Conservation (phyloP, 2,329 filamentous ascomycete species). For the Fusarium ramigenum region DNA sequence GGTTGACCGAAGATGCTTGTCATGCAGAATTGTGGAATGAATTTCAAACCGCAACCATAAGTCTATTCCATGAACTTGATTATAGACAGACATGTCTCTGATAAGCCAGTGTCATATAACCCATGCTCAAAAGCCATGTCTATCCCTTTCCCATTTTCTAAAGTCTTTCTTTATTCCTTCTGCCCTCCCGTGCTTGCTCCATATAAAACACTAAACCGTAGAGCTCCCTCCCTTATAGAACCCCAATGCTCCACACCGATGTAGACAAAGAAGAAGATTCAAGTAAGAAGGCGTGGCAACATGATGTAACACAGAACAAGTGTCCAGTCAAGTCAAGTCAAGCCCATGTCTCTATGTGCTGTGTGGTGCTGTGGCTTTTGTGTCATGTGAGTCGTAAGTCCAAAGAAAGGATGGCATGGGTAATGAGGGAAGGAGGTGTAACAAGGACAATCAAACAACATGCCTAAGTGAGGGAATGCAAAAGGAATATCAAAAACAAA, state of each 20-base stretch:
- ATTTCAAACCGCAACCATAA: conserved; percentile 17
- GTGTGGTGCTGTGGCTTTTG: conserved; percentile 2
- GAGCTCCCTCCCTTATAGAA: background rate
- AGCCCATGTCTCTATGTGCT: conserved; percentile 2
- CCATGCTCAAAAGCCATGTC: conserved; percentile 2
- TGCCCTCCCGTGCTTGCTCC: background rate
- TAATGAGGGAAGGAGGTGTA: background rate
- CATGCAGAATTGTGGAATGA: background rate
- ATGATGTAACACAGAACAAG: background rate
- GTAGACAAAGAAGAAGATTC: conserved; percentile 6
- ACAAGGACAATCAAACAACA: background rate
- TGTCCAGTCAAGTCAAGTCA: background rate
- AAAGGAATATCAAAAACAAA: background rate
- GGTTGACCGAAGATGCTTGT: background rate
- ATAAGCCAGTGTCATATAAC: background rate
- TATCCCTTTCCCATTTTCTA: conserved; percentile 8
- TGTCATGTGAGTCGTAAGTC: conserved; percentile 11
- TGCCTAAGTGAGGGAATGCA: background rate
- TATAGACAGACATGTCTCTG: background rate
- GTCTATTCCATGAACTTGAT: background rate
- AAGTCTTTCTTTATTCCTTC: background rate
- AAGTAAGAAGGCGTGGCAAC: background rate
- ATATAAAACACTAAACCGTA: background rate
- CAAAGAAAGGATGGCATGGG: background rate
- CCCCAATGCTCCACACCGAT: background rate